Conservation (phyloP, 805 yeast species). For the Zygoascus tannicola region DNA sequence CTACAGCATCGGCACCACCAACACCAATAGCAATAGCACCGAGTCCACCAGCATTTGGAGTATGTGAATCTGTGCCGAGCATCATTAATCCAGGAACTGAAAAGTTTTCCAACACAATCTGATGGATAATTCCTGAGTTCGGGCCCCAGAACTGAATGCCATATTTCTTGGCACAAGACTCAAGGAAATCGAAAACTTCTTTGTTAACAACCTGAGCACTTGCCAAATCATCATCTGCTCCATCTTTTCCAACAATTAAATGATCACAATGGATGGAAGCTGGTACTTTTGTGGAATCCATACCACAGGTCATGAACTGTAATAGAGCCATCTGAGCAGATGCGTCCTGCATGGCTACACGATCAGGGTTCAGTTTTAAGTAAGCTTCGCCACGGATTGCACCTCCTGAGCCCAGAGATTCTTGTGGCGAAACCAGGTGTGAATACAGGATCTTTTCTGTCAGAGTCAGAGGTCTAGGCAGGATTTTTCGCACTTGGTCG, state of each 20-base stretch:
- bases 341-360: constrained; percentile 99
- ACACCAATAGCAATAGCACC: constrained; percentile 99
- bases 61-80: constrained; percentile 97
- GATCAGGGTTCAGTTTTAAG: constrained; percentile 88
- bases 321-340: constrained; percentile 98
- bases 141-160: constrained; percentile 99
- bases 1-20: constrained; percentile 99
- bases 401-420: constrained; percentile 44
- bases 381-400: constrained; percentile 76
- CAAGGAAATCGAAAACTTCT: constrained; percentile 92
- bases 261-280: constrained; percentile 97
- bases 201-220: constrained; percentile 77
- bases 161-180: constrained; percentile 86
- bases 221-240: constrained; percentile 75
- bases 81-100: constrained; percentile 95
- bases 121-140: constrained; percentile 98
- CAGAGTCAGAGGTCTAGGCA: constrained; percentile 73
- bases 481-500: constrained; percentile 50
- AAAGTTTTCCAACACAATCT: constrained; percentile 92
- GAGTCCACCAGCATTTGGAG: constrained; percentile 98
- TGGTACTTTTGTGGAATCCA: constrained; percentile 81
- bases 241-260: constrained; percentile 91
- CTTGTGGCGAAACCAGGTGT: constrained; percentile 84
- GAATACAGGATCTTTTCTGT: constrained; percentile 94
- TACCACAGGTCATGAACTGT: constrained; percentile 96